Evolutionary conservation across 78 protist genomes (phyloP).

Genomic region (Tieghemostelium lacteum): DNA sequence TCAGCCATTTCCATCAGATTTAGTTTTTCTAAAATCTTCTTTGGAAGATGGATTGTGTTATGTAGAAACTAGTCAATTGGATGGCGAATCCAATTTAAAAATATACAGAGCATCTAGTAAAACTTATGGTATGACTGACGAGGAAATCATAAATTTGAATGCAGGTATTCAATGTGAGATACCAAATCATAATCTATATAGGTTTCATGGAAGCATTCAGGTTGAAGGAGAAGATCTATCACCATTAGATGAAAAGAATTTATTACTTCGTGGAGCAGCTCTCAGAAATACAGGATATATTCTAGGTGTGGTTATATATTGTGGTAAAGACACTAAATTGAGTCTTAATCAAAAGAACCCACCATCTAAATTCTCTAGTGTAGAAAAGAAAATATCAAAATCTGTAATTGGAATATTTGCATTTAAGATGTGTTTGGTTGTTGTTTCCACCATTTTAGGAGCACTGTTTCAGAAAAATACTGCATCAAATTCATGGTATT

Average conservation of each 20-base stretch:
- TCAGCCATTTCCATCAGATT: slow-evolving; percentile 77
- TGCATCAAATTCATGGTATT: slow-evolving; percentile 16
- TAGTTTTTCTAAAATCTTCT: slow-evolving; percentile 24
- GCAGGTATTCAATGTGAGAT: slow-evolving; percentile 43
- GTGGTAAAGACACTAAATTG: slow-evolving; percentile 72
- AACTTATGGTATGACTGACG: background rate
- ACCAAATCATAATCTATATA: slow-evolving; percentile 43
- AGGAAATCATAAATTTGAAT: background rate
- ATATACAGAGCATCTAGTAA: slow-evolving; percentile 40
- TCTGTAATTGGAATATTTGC: slow-evolving; percentile 69
- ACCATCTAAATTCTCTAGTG: slow-evolving; percentile 65
- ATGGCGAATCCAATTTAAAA: slow-evolving; percentile 70
- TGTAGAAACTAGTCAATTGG: slow-evolving; percentile 77
- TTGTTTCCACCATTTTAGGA: slow-evolving; percentile 31
- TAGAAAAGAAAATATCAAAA: slow-evolving; percentile 39
- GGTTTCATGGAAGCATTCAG: slow-evolving; percentile 29
- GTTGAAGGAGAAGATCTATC: background rate
- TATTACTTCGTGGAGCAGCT: slow-evolving; percentile 68
- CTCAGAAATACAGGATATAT: slow-evolving; percentile 51
- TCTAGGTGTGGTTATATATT: slow-evolving; percentile 56
- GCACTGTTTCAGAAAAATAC: slow-evolving; percentile 14
- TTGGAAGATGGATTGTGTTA: slow-evolving; percentile 71
- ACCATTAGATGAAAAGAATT: slow-evolving; percentile 33
- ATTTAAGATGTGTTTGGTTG: slow-evolving; percentile 42
- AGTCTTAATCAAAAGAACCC: slow-evolving; percentile 77